Conservation (phyloP, 2,329 filamentous ascomycete genomes). For the Fusarium dimerum region DNA sequence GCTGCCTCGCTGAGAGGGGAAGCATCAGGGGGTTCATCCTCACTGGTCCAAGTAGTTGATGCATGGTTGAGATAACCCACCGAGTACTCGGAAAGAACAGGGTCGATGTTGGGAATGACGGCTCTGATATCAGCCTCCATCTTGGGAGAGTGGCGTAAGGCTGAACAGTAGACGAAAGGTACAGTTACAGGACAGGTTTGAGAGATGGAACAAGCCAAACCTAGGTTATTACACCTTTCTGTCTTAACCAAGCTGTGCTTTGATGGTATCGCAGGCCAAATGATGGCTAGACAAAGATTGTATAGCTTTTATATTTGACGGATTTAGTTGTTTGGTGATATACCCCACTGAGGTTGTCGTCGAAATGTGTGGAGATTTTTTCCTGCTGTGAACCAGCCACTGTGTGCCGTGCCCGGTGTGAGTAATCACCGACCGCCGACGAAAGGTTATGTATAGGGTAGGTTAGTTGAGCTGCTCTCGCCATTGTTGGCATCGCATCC, state of each 20-base stretch:
- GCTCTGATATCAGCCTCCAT: conserved; percentile 91
- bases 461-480: no score
- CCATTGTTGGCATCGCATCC: no score
- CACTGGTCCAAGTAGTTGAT: conserved; percentile 79
- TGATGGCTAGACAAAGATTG: conserved; percentile 2
- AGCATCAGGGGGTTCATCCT: conserved; percentile 64
- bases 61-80: conserved; percentile 94
- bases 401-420: conserved; percentile 7
- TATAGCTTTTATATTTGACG: conserved; percentile 7
- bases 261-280: background rate
- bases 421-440: conserved; percentile 22
- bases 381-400: conserved; percentile 11
- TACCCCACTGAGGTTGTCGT: conserved; percentile 28
- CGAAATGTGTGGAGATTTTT: conserved; percentile 28
- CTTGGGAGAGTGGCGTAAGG: conserved; percentile 19
- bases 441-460: background rate
- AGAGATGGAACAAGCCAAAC: background rate
- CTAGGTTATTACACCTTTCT: background rate
- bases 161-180: background rate
- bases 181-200: background rate
- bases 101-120: conserved; percentile 84
- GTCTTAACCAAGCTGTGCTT: background rate
- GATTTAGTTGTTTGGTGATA: conserved; percentile 14
- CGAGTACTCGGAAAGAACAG: conserved; percentile 86
- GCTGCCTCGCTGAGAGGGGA: conserved; percentile 86